These are phyloP conservation scores for Suillus lakei DNA, from an alignment of 768 basidiomycete genomes.

Conservation along the genomic window DNA sequence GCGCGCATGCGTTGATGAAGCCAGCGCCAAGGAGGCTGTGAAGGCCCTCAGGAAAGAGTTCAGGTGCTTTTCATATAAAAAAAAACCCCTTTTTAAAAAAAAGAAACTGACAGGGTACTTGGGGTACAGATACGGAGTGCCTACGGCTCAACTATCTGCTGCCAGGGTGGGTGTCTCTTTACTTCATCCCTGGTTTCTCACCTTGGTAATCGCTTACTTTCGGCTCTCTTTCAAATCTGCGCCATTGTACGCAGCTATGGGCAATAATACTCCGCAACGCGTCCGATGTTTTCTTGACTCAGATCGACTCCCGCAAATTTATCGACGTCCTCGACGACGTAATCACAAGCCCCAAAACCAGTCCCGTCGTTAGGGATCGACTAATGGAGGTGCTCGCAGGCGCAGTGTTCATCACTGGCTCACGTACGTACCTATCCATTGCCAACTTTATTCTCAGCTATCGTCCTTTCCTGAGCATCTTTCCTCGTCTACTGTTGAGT, in stretches of 20 bases:
- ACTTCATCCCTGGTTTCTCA: conserved; percentile 6
- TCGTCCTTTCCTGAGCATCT: not conserved
- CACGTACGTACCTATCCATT: conserved; percentile 18
- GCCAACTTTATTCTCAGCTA: not conserved
- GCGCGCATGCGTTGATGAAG: conserved; percentile 70
- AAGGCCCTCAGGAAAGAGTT: conserved; percentile 83
- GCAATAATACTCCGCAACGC: conserved; percentile 88
- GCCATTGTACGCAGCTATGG: conserved; percentile 62
- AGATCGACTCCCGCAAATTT: conserved; percentile 77
- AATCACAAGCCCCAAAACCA: conserved; percentile 62
- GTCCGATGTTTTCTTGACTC: conserved; percentile 68
- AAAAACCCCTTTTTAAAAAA: too few species aligned
- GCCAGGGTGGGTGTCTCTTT: conserved; percentile 57
- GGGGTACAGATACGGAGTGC: conserved; percentile 65
- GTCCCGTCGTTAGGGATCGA: conserved; percentile 80
- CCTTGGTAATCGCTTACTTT: not conserved
- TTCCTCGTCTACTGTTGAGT: not conserved
- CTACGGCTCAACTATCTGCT: conserved; percentile 73
- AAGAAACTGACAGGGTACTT: not conserved
- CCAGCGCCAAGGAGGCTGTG: conserved; percentile 81
- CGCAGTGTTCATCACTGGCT: conserved; percentile 59
- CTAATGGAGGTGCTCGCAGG: conserved; percentile 82
- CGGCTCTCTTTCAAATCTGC: not conserved
- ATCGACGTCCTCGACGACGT: conserved; percentile 79
- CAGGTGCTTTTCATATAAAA: conserved; percentile 65